phyloP scores from a whole-genome alignment of 805 yeast genomes.

The Candida nitratophila region DNA sequence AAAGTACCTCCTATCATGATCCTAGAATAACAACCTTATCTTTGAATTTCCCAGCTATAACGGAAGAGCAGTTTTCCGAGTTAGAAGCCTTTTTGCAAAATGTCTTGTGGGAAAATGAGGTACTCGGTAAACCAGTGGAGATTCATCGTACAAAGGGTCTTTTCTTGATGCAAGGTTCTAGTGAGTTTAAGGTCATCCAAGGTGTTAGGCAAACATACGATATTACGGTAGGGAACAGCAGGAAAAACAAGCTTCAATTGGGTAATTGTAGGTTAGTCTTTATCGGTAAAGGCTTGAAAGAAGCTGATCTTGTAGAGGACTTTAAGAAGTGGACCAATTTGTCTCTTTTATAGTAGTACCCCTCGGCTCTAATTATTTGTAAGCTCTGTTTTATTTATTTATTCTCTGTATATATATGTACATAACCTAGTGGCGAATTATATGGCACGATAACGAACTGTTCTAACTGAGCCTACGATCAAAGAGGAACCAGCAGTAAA shows the following conservation, averaged over 20 bases:
- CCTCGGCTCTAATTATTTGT: no score
- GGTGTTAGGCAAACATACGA: conserved; percentile 95
- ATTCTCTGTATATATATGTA: no score
- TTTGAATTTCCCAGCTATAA: conserved; percentile 34
- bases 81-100: conserved; percentile 63
- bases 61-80: conserved; percentile 29
- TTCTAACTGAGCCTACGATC: no score
- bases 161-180: conserved; percentile 33
- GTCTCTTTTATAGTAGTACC: neutral
- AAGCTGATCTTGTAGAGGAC: conserved; percentile 1
- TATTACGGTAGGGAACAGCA: conserved; percentile 37
- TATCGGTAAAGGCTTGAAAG: conserved; percentile 23
- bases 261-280: conserved; percentile 18
- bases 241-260: conserved; percentile 9
- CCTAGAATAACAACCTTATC: conserved; percentile 49
- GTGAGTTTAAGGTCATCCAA: conserved; percentile 57
- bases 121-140: conserved; percentile 38
- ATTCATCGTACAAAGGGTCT: conserved; percentile 82
- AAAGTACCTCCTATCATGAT: conserved; percentile 33
- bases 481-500: no score
- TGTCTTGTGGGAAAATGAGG: conserved; percentile 65
- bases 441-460: no score
- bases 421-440: no score
- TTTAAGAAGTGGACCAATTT: neutral
- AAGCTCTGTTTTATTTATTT: no score